Evolutionary conservation across 768 basidiomycete genomes (phyloP), one percentile per base, ranked within the genome.

Genomic region (Leccinellum albellum): DNA sequence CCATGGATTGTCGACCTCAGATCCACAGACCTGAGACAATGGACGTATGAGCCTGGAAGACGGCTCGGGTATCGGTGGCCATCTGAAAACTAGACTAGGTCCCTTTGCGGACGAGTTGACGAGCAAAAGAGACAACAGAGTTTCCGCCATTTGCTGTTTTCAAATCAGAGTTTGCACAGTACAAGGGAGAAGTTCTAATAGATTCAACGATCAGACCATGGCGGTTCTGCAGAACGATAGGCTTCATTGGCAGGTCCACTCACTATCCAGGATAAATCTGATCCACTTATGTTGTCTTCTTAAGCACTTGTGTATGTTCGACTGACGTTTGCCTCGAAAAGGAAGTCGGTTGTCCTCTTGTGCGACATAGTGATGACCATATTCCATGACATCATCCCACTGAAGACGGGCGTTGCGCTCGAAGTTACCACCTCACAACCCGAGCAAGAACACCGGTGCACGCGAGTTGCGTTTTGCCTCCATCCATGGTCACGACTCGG

Each of bases 401-500:
- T 76, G 28, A 67, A 70, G 33, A 77, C 80, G 23, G 79, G 78
- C 6, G 70, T 80, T 20, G 64, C 74, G 20, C 69, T 84, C n/a
- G 74, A 83, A 65, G 70, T 76, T 32, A 72, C 74, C 17, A 55
- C 74, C 1, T 67, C 70, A 42, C 61, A 58, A 17, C 76, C 79
- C 7, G 13, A 31, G 12, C 61, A 62, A 21, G 56, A 48, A 17
- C 20, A 49, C 12, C 45, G 23, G 10, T 61, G 59, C 7, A 76
- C 71, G 28, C 85, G 81, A 59, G 68, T 87, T 6, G 89, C 85
- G 0, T 72, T 93, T n/a, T 85, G 85, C 62, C 74, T 89, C 12
- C 91, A 93, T 62, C 91, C 91, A 6, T 93, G 90, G 90, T 85
- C 87, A n/a, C 84, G 89, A 80, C 77, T 92, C 0, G 90, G 91